Percentiles rank a stretch among this genome's conserved stretches.
phyloP scores from a whole-genome alignment of 2,329 filamentous ascomycete species.

The Scytalidium lignicola region DNA sequence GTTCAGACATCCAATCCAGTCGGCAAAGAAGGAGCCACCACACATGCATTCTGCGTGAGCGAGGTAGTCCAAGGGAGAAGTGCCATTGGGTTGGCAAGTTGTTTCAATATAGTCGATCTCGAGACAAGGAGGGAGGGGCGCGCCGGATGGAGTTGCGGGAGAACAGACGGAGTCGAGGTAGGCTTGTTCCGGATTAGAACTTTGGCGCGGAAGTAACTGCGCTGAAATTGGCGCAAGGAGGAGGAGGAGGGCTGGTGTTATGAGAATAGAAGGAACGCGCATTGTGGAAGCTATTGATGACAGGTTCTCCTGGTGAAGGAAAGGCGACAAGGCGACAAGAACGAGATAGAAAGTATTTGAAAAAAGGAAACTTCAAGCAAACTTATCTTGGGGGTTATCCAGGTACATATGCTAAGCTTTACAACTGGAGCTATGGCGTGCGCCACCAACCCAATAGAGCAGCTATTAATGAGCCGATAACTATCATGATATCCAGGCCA shows the following conservation, averaged over 20 bases:
- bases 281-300: background rate
- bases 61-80: constrained; percentile 20
- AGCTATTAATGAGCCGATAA: too few species aligned
- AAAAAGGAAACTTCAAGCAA: too few species aligned
- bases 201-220: constrained; percentile 5
- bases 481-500: too few species aligned
- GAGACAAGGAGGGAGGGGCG: constrained; percentile 28
- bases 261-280: background rate
- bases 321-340: too few species aligned
- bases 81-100: constrained; percentile 30
- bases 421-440: too few species aligned
- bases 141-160: constrained; percentile 10
- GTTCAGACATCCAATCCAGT: constrained; percentile 37
- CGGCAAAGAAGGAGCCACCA: constrained; percentile 36
- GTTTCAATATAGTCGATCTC: constrained; percentile 30
- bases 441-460: too few species aligned
- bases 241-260: constrained; percentile 27
- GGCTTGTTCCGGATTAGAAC: constrained; percentile 2
- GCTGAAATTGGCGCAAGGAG: background rate
- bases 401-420: too few species aligned
- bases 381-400: too few species aligned
- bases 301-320: too few species aligned
- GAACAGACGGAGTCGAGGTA: constrained; percentile 14
- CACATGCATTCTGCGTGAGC: constrained; percentile 37
- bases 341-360: too few species aligned